Evolutionary conservation across 2,329 filamentous ascomycete genomes (phyloP).

Genomic region (Ceratocystis harringtonii): DNA sequence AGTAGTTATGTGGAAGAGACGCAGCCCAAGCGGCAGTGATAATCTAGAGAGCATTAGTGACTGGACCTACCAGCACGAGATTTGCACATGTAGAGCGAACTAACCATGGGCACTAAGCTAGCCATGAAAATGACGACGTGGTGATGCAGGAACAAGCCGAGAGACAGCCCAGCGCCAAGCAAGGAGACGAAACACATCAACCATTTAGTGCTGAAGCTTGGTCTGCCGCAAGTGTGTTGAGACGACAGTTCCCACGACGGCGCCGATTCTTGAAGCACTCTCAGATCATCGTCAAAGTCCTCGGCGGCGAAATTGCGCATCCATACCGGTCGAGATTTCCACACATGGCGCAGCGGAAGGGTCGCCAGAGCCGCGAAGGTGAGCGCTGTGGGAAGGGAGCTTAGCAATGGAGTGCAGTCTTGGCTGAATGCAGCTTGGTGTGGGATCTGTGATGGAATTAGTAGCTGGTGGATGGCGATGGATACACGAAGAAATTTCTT

Average conservation of each 20-base stretch:
- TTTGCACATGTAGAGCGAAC: not conserved
- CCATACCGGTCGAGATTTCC: not conserved
- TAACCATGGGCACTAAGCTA: not conserved
- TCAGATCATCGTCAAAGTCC: not conserved
- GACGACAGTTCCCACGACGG: not conserved
- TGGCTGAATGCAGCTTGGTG: constrained; percentile 3
- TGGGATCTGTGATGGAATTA: not conserved
- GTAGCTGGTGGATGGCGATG: not conserved
- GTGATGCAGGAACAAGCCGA: not conserved
- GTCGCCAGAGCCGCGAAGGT: not conserved
- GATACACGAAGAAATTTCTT: not conserved
- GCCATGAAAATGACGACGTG: not conserved
- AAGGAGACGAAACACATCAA: not conserved
- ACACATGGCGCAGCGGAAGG: not conserved
- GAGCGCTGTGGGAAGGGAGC: constrained; percentile 2
- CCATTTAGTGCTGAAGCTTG: not conserved
- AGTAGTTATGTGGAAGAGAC: not conserved
- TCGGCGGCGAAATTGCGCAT: constrained; percentile 8
- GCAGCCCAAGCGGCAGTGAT: not conserved
- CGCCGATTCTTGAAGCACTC: not conserved
- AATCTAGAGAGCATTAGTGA: not conserved
- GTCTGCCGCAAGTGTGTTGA: not conserved
- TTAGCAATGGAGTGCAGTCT: constrained; percentile 7
- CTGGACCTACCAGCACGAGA: not conserved
- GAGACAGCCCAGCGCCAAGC: not conserved